phyloP scores from a whole-genome alignment of 2,329 filamentous ascomycete genomes.

The Helminthosporium solani region DNA sequence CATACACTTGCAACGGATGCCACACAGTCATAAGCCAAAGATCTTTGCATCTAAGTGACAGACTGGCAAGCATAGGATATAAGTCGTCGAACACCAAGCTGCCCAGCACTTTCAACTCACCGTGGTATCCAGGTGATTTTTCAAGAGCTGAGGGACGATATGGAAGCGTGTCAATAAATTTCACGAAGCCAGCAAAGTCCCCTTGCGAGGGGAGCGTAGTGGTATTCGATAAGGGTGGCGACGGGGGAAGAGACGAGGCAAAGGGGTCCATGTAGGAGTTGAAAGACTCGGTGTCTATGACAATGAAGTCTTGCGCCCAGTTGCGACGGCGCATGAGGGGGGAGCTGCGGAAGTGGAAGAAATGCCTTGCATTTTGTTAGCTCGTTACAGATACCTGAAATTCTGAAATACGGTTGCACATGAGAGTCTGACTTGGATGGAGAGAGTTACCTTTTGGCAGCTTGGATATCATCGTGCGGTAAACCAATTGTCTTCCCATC shows the following conservation, averaged over 20 bases:
- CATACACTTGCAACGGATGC: slow-evolving; percentile 9
- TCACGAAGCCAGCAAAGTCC: slow-evolving; percentile 8
- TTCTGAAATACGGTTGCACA: no score
- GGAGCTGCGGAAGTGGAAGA: slow-evolving; percentile 2
- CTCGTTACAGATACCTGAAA: no score
- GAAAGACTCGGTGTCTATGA: slow-evolving; percentile 8
- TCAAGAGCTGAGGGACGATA: not conserved
- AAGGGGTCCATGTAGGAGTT: slow-evolving; percentile 5
- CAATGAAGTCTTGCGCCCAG: slow-evolving; percentile 8
- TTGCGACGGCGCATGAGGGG: slow-evolving; percentile 1
- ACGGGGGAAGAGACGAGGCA: not conserved
- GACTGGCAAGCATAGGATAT: slow-evolving; percentile 4
- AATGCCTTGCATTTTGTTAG: slow-evolving; percentile 1
- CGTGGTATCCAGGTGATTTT: slow-evolving; percentile 2
- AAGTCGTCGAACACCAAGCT: slow-evolving; percentile 9
- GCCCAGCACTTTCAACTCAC: slow-evolving; percentile 7
- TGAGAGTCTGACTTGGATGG: not conserved
- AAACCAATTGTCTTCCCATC: slow-evolving; percentile 2
- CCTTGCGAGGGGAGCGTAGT: not conserved
- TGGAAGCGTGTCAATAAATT: slow-evolving; percentile 2
- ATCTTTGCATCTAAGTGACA: slow-evolving; percentile 2
- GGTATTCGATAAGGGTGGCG: not conserved
- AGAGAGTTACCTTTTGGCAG: slow-evolving; percentile 5
- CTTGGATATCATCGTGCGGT: slow-evolving; percentile 9
- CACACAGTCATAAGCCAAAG: slow-evolving; percentile 4